Conservation (phyloP, 169 alveolate genomes). For the Besnoitia besnoiti region DNA sequence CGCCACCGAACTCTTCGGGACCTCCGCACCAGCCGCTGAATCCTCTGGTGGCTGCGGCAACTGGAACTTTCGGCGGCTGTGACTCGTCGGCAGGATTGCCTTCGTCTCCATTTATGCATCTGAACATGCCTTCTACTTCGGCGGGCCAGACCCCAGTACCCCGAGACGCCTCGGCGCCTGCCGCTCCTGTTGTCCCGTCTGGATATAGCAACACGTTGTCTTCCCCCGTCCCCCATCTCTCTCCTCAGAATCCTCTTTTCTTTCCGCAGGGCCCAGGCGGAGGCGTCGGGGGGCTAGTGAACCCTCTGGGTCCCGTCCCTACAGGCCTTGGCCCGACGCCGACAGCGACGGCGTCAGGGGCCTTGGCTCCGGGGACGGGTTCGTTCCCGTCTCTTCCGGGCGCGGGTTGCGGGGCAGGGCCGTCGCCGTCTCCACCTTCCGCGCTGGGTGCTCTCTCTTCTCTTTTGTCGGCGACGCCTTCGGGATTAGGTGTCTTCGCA, state of each 20-base stretch:
- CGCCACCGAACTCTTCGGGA: not conserved
- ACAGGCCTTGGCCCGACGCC: not conserved
- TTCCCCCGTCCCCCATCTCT: not conserved
- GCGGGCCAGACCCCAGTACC: not conserved
- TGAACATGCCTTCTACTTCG: not conserved
- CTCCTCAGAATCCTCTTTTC: not conserved
- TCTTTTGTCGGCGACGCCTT: not conserved
- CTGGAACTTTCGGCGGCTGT: not conserved
- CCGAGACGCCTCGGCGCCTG: not conserved
- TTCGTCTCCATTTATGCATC: not conserved
- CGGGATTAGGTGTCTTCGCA: not conserved
- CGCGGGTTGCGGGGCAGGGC: not conserved
- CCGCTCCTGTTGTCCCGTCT: not conserved
- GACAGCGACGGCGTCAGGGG: not conserved
- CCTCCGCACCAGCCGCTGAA: not conserved
- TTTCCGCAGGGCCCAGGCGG: not conserved
- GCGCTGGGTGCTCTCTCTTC: not conserved
- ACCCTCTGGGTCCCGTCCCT: not conserved
- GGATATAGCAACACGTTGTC: not conserved
- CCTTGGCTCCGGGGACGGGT: not conserved
- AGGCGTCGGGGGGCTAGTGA: not conserved
- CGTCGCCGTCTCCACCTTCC: too few species aligned
- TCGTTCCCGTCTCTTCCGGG: not conserved
- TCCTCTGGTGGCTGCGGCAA: not conserved
- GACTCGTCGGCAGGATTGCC: not conserved